Base-by-base conservation (phyloP, 495 filamentous ascomycete genomes). In the Lophium mytilinum region DNA sequence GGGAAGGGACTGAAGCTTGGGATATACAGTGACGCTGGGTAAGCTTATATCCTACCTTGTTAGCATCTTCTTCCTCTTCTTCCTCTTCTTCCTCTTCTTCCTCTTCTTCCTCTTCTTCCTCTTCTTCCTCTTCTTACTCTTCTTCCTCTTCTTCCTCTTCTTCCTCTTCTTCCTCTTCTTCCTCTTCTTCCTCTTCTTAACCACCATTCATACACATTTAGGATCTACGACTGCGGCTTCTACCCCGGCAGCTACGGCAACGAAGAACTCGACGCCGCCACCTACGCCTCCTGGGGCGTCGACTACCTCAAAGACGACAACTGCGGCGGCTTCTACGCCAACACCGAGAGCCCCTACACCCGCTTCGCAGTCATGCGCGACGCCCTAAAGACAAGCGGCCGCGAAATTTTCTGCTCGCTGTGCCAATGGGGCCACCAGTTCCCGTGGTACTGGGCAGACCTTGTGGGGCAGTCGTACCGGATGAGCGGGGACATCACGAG, bases 221-320 rank as follows among this genome's bases (percentile, higher is more conserved):
- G n/a, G n/a, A 69, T 67, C 9, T 68, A 70, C 55, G 80, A 77
- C 19, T 77, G 73, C 54, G 73, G 62, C 7, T 51, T 58, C 17
- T 84, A 82, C 57, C 77, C 82, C 0, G 85, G 83, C 3, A 78
- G 74, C 56, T 62, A 85, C 9, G 82, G 80, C 9, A 76, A 81
- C 56, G 85, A 87, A 63, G 62, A 69, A 3, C 72, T 78, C 7
- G 85, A 88, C 68, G 85, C 83, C 0, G 58, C 78, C 24, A 69
- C 78, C 0, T 84, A 79, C 62, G 82, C 80, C 2, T 74, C 74
- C 12, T 87, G 84, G 83, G 82, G 79, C 0, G 79, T 68, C 41
- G 63, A 60, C 49, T 60, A 87, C 58, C 70, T 86, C 33, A 89
- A 89, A 69, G 87, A 88, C 60, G 85, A 89, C 67, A 88, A 87